Conservation (phyloP, 1,284 basidiomycete genomes). For the Earliella scabrosa region DNA sequence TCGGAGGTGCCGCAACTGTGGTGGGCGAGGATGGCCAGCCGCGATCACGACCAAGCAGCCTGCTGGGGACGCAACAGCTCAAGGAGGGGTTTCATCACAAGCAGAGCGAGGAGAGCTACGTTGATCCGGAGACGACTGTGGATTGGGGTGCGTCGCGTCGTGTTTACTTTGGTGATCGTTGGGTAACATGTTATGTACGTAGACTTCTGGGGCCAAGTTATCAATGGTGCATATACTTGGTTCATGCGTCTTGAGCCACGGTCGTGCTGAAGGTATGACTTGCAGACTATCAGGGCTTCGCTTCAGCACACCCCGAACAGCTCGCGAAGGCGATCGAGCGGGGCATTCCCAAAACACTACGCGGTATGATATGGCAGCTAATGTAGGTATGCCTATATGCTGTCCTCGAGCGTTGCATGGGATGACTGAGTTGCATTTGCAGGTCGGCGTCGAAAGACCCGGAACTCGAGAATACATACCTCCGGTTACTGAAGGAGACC, state of each 20-base stretch:
- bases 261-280: not conserved
- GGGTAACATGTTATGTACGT: too few relatives aligned
- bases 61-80: conserved; percentile 58
- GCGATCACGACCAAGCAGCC: conserved; percentile 44
- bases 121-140: conserved; percentile 42
- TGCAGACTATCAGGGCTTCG: conserved; percentile 85
- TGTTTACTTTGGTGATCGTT: too few relatives aligned
- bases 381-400: conserved; percentile 61
- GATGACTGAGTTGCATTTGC: not conserved
- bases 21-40: conserved; percentile 36
- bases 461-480: conserved; percentile 86
- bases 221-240: conserved; percentile 63
- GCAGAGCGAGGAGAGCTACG: conserved; percentile 46
- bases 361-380: conserved; percentile 98
- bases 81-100: conserved; percentile 72
- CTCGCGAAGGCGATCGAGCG: conserved; percentile 90
- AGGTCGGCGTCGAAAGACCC: conserved; percentile 91
- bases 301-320: conserved; percentile 75
- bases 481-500: conserved; percentile 81
- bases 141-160: conserved; percentile 71
- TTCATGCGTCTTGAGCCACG: not conserved
- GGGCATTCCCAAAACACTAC: conserved; percentile 85
- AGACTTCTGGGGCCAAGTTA: conserved; percentile 97
- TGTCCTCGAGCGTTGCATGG: too few relatives aligned
- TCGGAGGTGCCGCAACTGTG: conserved; percentile 41